Evolutionary conservation across 768 basidiomycete species (phyloP).

Genomic region (Suillus tomentosus): DNA sequence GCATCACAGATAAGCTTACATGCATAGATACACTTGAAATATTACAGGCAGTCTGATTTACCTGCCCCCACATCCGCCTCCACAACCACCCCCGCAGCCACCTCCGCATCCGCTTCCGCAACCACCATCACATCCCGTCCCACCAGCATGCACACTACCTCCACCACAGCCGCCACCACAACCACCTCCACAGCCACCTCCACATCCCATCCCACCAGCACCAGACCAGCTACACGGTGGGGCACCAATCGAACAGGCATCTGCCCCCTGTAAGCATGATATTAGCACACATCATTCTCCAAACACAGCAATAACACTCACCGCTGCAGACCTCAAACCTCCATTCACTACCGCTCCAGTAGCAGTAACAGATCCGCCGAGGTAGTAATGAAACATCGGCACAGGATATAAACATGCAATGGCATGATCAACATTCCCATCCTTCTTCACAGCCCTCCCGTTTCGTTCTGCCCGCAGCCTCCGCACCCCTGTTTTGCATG

Average conservation of each 20-base stretch:
- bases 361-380: constrained; percentile 23
- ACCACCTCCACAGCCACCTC: constrained; percentile 13
- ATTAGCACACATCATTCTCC: neutral
- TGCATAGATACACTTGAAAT: neutral
- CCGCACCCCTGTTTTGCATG: constrained; percentile 29
- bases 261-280: constrained; percentile 1
- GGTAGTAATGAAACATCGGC: constrained; percentile 34
- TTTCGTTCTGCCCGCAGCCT: constrained; percentile 30
- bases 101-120: constrained; percentile 28
- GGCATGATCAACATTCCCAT: constrained; percentile 22
- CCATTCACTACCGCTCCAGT: constrained; percentile 11
- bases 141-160: neutral
- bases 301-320: neutral
- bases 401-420: constrained; percentile 42
- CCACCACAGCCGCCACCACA: constrained; percentile 23
- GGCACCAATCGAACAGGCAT: neutral
- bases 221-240: constrained; percentile 14
- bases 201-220: constrained; percentile 11
- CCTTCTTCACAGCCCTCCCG: constrained; percentile 13
- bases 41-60: neutral
- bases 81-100: neutral
- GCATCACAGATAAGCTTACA: neutral
- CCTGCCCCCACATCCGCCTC: neutral
- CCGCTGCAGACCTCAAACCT: constrained; percentile 11
- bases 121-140: constrained; percentile 6